Evolutionary conservation across 78 protist genomes (phyloP), one percentile per base, ranked within the genome.

Genomic region (Anaeramoeba flamelloides): DNA sequence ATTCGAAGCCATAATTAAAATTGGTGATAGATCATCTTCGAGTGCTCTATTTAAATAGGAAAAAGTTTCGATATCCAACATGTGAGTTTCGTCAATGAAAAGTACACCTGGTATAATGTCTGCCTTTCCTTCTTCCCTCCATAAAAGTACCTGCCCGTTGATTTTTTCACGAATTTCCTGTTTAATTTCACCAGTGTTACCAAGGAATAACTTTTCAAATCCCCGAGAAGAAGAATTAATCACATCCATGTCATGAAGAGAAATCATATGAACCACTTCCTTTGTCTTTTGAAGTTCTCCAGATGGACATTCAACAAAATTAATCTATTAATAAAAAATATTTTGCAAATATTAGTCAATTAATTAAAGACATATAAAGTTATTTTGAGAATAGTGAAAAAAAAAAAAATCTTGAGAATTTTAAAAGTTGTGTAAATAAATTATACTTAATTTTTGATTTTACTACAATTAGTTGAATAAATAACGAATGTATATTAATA

Each of bases 21-120:
- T 83, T 3, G 99, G 99, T 22, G 99, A 89, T 85, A 90, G 77
- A 17, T 88, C 92, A 30, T 79, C 74, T 79, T 96, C 99, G 38
- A 96, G 83, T 1, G 99, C 99, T 38, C 97, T 85, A 85, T 96
- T 96, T 75, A 96, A 81, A 89, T 85, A 96, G 34, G 97, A 91
- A 91, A 94, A 96, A 87, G 98, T 94, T 79, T 96, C 99, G 64
- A 96, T 89, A 81, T 96, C 99, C 75, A 96, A 87, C 99, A 96
- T 96, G 88, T 96, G 99, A 33, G 90, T 96, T 80, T 96, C 99
- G 80, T 96, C 99, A 81, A 96, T 94, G 87, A 96, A 96, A 33
- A 95, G n/a, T n/a, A 91, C 98, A 31, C 99, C 99, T 0, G 98
- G 98, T 33, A 94, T 91, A 78, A 96, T 87, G 34, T 90, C 95